Conservation (phyloP, 1,284 basidiomycete genomes). For the Exobasidium rhododendri region DNA sequence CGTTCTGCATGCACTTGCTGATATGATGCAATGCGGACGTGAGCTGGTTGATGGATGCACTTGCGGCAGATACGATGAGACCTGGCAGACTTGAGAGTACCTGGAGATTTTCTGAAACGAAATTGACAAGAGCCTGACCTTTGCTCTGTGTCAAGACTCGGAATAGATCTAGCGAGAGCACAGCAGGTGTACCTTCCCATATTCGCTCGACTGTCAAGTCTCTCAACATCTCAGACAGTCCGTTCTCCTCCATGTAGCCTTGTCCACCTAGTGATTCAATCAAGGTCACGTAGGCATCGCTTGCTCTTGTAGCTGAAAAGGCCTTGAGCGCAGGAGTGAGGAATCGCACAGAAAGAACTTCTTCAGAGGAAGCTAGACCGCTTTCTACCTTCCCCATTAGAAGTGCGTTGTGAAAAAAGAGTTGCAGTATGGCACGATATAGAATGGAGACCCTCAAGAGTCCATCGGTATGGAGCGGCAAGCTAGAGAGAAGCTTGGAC, state of each 20-base stretch:
- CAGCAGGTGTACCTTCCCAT: conserved; percentile 67
- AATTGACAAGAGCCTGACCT: conserved; percentile 53
- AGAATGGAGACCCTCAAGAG: conserved; percentile 64
- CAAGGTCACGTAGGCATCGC: conserved; percentile 67
- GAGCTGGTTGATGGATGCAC: not conserved
- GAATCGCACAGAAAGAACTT: conserved; percentile 63
- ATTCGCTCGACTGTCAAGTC: conserved; percentile 74
- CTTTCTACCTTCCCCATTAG: conserved; percentile 64
- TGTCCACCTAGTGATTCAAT: conserved; percentile 73
- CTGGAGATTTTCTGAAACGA: conserved; percentile 26
- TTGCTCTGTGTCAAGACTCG: conserved; percentile 60
- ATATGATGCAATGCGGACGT: not conserved
- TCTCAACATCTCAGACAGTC: conserved; percentile 59
- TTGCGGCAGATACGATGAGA: not conserved
- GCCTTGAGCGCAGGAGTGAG: conserved; percentile 71
- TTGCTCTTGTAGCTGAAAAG: conserved; percentile 67
- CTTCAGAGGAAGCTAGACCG: conserved; percentile 59
- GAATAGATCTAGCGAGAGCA: conserved; percentile 68
- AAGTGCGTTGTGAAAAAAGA: conserved; percentile 33
- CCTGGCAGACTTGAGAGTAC: conserved; percentile 16
- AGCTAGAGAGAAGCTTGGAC: conserved; percentile 58
- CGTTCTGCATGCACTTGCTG: not conserved
- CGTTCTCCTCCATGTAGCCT: conserved; percentile 77
- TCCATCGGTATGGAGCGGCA: conserved; percentile 60
- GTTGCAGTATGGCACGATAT: conserved; percentile 63